phyloP scores from a whole-genome alignment of 768 basidiomycete genomes.

The Serpula lacrymans region DNA sequence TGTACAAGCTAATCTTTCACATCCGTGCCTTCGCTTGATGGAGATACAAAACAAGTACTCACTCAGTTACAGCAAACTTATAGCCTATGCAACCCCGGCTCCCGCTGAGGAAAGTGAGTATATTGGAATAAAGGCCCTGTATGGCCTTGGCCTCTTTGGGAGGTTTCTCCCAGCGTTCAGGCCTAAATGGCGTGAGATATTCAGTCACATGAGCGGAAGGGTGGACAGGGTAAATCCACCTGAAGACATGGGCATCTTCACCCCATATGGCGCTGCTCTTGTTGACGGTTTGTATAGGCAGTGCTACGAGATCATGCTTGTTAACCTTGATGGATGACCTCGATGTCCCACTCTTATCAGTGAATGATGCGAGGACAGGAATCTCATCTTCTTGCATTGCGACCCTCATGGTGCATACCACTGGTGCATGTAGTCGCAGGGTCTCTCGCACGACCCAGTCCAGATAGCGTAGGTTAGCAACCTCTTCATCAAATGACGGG shows the following conservation, averaged over 20 bases:
- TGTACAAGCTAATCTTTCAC: too few species aligned
- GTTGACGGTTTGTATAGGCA: conserved; percentile 62
- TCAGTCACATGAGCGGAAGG: conserved; percentile 19
- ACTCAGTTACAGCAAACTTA: conserved; percentile 60
- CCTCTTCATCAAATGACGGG: conserved; percentile 17
- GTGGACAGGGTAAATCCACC: conserved; percentile 32
- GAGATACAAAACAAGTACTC: conserved; percentile 27
- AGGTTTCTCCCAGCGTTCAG: conserved; percentile 49
- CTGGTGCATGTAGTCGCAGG: conserved; percentile 52
- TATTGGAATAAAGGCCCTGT: conserved; percentile 52
- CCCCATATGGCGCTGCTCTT: conserved; percentile 57
- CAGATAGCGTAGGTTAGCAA: conserved; percentile 49
- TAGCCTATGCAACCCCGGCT: conserved; percentile 61
- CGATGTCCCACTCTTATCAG: conserved; percentile 28
- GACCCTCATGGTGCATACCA: conserved; percentile 59
- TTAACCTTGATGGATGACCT: conserved; percentile 35
- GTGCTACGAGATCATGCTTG: conserved; percentile 53
- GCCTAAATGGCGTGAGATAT: conserved; percentile 37
- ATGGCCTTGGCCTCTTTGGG: conserved; percentile 35
- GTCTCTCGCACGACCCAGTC: conserved; percentile 61
- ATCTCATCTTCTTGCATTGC: conserved; percentile 46
- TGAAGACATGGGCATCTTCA: conserved; percentile 58
- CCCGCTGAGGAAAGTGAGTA: conserved; percentile 56
- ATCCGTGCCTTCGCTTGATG: conserved; percentile 5
- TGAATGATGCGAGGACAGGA: conserved; percentile 39